These are phyloP conservation scores for Lactarius quietus DNA, from an alignment of 768 basidiomycete species.

Conservation along the genomic window DNA sequence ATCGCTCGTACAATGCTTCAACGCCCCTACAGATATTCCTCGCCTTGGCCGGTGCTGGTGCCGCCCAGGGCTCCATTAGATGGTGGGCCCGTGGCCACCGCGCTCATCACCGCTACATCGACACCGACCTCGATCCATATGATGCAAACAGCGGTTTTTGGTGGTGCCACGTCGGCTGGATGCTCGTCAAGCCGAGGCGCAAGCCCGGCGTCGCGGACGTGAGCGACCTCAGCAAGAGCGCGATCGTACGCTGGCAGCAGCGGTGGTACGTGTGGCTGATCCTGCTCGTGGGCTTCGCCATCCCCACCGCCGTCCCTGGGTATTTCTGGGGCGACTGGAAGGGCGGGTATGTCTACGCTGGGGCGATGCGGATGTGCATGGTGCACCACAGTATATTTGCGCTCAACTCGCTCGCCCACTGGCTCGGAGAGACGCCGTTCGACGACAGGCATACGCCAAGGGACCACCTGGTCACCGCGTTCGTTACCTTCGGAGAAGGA, in stretches of 20 bases:
- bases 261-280: constrained; percentile 68
- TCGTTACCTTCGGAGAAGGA: constrained; percentile 90
- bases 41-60: constrained; percentile 84
- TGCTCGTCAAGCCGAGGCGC: constrained; percentile 85
- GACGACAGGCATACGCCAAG: constrained; percentile 92
- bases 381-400: constrained; percentile 95
- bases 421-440: constrained; percentile 88
- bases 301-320: constrained; percentile 76
- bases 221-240: constrained; percentile 74
- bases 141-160: constrained; percentile 84
- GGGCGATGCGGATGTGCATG: constrained; percentile 69
- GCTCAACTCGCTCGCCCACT: constrained; percentile 94
- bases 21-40: constrained; percentile 78
- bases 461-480: constrained; percentile 83
- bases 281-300: constrained; percentile 59
- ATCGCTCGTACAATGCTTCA: constrained; percentile 89
- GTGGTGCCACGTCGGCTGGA: constrained; percentile 88
- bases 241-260: constrained; percentile 87
- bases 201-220: constrained; percentile 89
- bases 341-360: constrained; percentile 84
- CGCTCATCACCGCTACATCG: constrained; percentile 94
- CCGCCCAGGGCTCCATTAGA: constrained; percentile 93
- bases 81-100: constrained; percentile 99
- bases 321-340: constrained; percentile 77
- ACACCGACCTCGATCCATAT: constrained; percentile 94